Percentiles rank a stretch among this genome's conserved stretches.
phyloP scores from a whole-genome alignment of 176 grass and related monocot species.

The Bromus sterilis region DNA sequence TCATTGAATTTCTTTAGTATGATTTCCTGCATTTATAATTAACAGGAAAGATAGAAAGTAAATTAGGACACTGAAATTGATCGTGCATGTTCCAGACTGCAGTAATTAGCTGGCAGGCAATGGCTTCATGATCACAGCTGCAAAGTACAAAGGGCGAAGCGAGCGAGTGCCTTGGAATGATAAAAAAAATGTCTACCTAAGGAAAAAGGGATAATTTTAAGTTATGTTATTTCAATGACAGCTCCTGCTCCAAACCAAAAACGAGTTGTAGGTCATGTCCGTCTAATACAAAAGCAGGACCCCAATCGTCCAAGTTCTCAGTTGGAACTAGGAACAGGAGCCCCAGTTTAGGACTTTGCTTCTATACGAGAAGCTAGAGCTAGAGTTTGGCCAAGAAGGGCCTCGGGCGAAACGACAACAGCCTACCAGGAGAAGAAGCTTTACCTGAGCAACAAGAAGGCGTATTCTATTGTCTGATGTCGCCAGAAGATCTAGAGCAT shows the following conservation, averaged over 20 bases:
- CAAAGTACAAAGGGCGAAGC: background rate
- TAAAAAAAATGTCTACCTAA: background rate
- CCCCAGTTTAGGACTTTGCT: background rate
- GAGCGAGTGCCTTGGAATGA: background rate
- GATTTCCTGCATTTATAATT: background rate
- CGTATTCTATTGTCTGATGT: constrained; percentile 81
- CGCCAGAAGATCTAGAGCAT: constrained; percentile 62
- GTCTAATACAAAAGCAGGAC: background rate
- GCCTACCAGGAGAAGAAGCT: background rate
- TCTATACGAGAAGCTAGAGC: background rate
- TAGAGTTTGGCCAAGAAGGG: background rate
- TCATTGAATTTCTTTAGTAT: background rate
- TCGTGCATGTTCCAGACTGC: background rate
- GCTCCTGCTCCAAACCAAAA: background rate
- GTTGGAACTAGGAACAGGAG: background rate
- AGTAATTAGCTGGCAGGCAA: background rate
- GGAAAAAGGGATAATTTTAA: background rate
- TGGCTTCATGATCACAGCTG: background rate
- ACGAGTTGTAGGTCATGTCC: background rate
- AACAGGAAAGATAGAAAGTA: background rate
- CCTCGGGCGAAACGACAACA: background rate
- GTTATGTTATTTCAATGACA: background rate
- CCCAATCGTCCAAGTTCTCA: background rate
- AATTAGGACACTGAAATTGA: background rate
- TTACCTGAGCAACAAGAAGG: constrained; percentile 89